These are phyloP conservation scores for Eleusine coracana DNA, from an alignment of 176 grass and related monocot species.

Conservation along the genomic window DNA sequence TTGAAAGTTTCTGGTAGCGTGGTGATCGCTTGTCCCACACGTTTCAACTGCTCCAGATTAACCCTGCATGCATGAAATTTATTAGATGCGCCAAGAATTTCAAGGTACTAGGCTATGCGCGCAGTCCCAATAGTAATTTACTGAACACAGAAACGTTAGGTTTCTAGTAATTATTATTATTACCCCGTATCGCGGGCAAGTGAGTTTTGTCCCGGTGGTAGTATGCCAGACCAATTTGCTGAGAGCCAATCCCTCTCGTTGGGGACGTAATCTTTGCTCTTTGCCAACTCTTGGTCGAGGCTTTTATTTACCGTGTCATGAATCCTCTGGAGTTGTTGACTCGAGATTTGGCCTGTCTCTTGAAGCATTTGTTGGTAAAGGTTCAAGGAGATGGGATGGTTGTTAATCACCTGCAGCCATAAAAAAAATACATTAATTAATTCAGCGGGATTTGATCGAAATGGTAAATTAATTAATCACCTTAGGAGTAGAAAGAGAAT, in stretches of 20 bases:
- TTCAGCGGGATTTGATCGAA: too few species aligned
- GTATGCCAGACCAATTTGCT: constrained; percentile 90
- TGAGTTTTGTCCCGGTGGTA: constrained; percentile 93
- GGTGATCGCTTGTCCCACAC: constrained; percentile 81
- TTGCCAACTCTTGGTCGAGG: constrained; percentile 77
- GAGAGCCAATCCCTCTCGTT: constrained; percentile 94
- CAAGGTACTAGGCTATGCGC: too few species aligned
- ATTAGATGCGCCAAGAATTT: not conserved
- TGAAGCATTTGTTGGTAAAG: constrained; percentile 81
- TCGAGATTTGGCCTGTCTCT: constrained; percentile 61
- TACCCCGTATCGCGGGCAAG: constrained; percentile 93
- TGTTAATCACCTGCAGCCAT: constrained; percentile 71
- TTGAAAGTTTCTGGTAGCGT: constrained; percentile 84
- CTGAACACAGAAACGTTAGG: constrained; percentile 6
- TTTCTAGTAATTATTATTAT: not conserved
- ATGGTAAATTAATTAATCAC: too few species aligned
- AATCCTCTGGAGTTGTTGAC: constrained; percentile 73
- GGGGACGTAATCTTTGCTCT: constrained; percentile 88
- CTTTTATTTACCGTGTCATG: constrained; percentile 78
- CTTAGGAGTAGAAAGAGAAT: not conserved
- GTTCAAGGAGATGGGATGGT: constrained; percentile 80
- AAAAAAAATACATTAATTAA: not conserved
- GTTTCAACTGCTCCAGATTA: constrained; percentile 88
- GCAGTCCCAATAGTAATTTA: too few species aligned
- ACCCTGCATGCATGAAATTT: constrained; percentile 56